Conservation (phyloP, 164 flowering plant genomes). For the Nymphaea thermarum region DNA sequence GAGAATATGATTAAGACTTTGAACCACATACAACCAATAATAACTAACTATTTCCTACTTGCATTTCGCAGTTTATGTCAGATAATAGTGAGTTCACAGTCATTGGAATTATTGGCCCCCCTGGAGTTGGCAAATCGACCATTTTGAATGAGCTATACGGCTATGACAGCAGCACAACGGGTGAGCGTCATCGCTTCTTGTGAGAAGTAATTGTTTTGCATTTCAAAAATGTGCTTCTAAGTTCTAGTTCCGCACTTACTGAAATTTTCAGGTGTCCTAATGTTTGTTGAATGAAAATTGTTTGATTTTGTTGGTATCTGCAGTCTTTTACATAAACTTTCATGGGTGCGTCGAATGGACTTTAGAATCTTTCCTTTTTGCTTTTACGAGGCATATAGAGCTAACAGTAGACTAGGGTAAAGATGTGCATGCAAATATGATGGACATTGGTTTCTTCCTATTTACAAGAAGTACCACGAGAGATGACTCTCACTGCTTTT, state of each 20-base stretch:
- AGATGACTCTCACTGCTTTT: conserved; percentile 5
- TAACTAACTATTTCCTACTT: neutral
- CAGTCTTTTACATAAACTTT: too few species aligned
- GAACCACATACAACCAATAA: neutral
- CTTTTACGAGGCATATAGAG: too few species aligned
- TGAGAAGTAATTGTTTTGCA: neutral
- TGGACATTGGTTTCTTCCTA: neutral
- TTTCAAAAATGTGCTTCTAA: too few species aligned
- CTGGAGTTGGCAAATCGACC: conserved; percentile 82
- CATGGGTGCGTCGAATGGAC: too few species aligned
- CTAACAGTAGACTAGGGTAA: too few species aligned
- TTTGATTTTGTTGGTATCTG: too few species aligned
- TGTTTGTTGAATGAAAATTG: too few species aligned
- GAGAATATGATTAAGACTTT: neutral
- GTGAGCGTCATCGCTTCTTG: neutral
- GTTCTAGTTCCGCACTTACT: too few species aligned
- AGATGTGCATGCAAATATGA: too few species aligned
- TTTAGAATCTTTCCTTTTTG: too few species aligned
- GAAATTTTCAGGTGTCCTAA: too few species aligned
- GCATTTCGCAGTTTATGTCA: conserved; percentile 56
- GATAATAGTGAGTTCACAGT: conserved; percentile 90
- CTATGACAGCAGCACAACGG: conserved; percentile 43
- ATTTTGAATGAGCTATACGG: conserved; percentile 87
- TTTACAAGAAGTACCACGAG: neutral
- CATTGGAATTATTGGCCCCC: conserved; percentile 80